Evolutionary conservation across 2,329 filamentous ascomycete species (phyloP), one percentile per base, ranked within the genome.

Genomic region (Diaporthe batatas): DNA sequence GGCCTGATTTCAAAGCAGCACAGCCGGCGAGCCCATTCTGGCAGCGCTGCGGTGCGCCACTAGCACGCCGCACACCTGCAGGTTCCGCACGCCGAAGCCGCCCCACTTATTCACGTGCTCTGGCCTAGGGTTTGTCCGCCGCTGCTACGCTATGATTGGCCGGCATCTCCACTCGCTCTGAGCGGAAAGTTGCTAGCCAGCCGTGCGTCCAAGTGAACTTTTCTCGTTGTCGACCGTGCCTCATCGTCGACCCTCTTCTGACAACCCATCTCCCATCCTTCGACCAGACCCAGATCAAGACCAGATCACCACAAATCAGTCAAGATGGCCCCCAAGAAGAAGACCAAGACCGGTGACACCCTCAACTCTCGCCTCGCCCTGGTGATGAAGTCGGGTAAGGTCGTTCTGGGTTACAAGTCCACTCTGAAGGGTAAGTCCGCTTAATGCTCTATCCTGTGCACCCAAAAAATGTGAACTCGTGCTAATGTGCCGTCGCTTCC

Each of bases 371-470:
- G 88, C 84, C 84, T 90, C 78, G 88, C 87, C 81, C 85, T 90
- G 82, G 88, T 90, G 76, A 89, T 91, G 86, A 91, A 90, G 86
- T 88, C 86, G 77, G 90, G 90, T 81, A 93, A 93, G 85, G 94
- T 98, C 89, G 95, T 91, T 77, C 90, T 97, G 78, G 95, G 95
- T 81, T 96, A 96, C 91, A 95, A 96, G 88, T 93, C 91, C 76
- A 96, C 84, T 90, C 83, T 81, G 70, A 82, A 74, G 71, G 73
- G 76, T 76, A 75, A 65, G 75, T 72, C 68, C 59, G 36, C 34
- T 25, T 3, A 18, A 51, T 25, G 18, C 62, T n/a, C 36, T 16
- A 11, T 16, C 21, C 10, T 64, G 2, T 47, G 18, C 34, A 21
- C 10, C 4, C 16, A 3, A 44, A 25, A 34, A n/a, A 16, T 53